Evolutionary conservation across 441 rosid genomes (phyloP).

Genomic region (Gossypium davidsonii): DNA sequence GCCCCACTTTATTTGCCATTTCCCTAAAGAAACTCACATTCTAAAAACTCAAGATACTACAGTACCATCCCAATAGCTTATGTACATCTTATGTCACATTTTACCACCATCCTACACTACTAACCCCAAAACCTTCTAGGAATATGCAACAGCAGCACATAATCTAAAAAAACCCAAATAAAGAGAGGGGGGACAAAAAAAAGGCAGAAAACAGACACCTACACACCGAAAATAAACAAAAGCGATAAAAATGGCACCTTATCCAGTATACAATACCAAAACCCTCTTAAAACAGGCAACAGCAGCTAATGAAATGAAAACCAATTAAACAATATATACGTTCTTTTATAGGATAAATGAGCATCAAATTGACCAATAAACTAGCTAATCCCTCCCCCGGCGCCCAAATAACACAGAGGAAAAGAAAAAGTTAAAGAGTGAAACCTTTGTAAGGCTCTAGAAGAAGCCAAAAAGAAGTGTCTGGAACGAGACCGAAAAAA

Average conservation of each 20-base stretch:
- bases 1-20: slow-evolving; percentile 1
- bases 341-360: not conserved
- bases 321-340: not conserved
- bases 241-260: not conserved
- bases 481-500: slow-evolving; percentile 29
- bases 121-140: not conserved
- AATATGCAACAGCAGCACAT: not conserved
- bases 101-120: not conserved
- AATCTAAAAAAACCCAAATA: not conserved
- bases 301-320: not conserved
- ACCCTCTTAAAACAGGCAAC: not conserved
- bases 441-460: slow-evolving; percentile 42
- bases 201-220: not conserved
- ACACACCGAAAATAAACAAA: not conserved
- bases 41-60: not conserved
- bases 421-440: not conserved
- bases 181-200: not conserved
- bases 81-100: not conserved
- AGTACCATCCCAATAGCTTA: not conserved
- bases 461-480: slow-evolving; percentile 25
- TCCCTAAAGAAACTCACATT: not conserved
- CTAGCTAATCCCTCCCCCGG: not conserved
- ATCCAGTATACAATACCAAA: not conserved
- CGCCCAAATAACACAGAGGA: not conserved
- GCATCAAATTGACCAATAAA: slow-evolving; percentile 2